phyloP scores from a whole-genome alignment of 176 grass and related monocot species.

The Aechmea fasciata region DNA sequence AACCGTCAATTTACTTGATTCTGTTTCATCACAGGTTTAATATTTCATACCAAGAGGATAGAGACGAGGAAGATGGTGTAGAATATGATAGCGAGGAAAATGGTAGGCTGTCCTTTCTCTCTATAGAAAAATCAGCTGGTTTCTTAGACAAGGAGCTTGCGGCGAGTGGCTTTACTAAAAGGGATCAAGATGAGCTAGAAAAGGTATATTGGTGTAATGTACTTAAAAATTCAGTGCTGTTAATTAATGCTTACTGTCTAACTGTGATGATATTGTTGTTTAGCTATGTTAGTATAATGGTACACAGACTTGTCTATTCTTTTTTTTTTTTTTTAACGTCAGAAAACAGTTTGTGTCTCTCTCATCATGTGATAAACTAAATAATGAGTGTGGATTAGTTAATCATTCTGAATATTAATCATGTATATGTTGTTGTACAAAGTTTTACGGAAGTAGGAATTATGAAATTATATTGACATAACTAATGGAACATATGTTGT shows the following conservation, averaged over 20 bases:
- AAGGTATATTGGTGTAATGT: constrained; percentile 31
- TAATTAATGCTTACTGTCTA: background rate
- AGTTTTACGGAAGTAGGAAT: too few relatives aligned
- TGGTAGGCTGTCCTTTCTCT: constrained; percentile 57
- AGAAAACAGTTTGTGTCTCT: background rate
- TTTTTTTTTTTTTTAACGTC: background rate
- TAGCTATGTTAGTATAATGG: background rate
- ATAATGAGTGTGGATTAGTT: background rate
- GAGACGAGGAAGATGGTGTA: constrained; percentile 27
- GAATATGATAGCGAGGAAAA: constrained; percentile 42
- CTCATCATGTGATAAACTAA: background rate
- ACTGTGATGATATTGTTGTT: background rate
- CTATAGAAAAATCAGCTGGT: constrained; percentile 46
- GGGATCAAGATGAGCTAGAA: constrained; percentile 77
- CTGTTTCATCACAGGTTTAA: constrained; percentile 47
- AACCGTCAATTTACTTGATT: constrained; percentile 5
- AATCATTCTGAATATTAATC: background rate
- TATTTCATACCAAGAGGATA: constrained; percentile 54
- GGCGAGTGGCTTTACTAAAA: constrained; percentile 86
- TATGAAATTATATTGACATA: too few relatives aligned
- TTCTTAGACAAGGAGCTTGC: constrained; percentile 75
- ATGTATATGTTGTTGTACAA: too few relatives aligned
- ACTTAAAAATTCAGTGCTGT: constrained; percentile 3
- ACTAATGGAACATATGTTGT: too few relatives aligned
- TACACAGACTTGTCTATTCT: background rate